Evolutionary conservation across 2,329 filamentous ascomycete species (phyloP).

Genomic region (Cadophora luteo-olivacea): DNA sequence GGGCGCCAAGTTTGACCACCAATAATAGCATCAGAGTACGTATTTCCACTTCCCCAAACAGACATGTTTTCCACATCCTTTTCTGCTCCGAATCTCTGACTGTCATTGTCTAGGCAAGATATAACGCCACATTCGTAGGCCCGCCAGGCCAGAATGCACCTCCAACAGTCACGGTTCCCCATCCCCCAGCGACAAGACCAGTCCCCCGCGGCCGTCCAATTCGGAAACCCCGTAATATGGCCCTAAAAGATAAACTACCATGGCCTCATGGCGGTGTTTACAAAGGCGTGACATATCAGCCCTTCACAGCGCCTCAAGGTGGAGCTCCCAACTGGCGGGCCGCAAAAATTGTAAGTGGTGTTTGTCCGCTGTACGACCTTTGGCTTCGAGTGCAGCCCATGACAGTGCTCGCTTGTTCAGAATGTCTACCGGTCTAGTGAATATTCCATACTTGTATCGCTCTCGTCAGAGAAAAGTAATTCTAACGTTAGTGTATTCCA

Average conservation of each 20-base stretch:
- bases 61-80: background rate
- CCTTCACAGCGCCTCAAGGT: background rate
- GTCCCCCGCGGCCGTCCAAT: background rate
- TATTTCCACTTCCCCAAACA: background rate
- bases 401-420: too few species aligned
- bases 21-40: background rate
- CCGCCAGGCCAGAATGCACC: background rate
- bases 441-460: too few species aligned
- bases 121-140: background rate
- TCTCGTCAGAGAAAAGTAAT: too few species aligned
- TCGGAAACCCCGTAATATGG: background rate
- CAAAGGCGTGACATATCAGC: background rate
- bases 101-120: background rate
- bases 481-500: too few species aligned
- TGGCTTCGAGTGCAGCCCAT: too few species aligned
- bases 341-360: background rate
- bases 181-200: background rate
- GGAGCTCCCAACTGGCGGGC: slow-evolving; percentile 6
- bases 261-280: background rate
- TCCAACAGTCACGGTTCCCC: background rate
- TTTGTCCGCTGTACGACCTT: too few species aligned
- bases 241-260: background rate
- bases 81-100: background rate
- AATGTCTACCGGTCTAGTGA: too few species aligned
- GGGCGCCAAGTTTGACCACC: too few species aligned